A percentile compares a stretch with the other conserved stretches of the same genome.
Evolutionary conservation across 2,329 filamentous ascomycete species (phyloP).

Genomic region (Ophiocordyceps robertsii): DNA sequence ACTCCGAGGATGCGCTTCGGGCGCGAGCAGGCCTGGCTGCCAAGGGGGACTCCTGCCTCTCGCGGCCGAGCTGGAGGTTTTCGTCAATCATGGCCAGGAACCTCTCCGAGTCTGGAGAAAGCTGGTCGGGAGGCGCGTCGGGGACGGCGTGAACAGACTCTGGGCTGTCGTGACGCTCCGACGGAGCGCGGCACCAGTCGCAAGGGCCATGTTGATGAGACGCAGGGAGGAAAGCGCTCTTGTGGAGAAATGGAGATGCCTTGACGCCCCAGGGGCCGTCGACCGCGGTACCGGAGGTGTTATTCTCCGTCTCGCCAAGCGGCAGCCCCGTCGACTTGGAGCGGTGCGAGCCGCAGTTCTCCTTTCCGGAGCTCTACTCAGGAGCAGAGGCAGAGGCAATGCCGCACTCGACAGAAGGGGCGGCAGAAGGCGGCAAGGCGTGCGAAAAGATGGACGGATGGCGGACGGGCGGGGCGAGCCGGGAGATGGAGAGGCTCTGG

Average conservation of each 20-base stretch:
- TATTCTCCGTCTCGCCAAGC: not conserved
- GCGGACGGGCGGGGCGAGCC: not conserved
- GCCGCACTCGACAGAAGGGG: not conserved
- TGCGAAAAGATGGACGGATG: not conserved
- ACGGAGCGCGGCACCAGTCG: not conserved
- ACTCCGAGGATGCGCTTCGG: constrained; percentile 19
- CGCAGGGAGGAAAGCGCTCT: not conserved
- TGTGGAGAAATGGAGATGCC: not conserved
- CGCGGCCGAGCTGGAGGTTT: constrained; percentile 3
- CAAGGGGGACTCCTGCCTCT: not conserved
- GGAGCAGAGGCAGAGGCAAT: not conserved
- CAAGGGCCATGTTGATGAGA: not conserved
- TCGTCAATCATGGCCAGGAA: constrained; percentile 8
- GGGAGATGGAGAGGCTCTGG: too few relatives aligned
- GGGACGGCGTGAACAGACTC: not conserved
- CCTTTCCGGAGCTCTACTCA: not conserved
- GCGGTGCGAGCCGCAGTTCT: not conserved
- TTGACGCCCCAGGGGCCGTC: not conserved
- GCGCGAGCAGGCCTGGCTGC: not conserved
- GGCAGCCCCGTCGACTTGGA: not conserved
- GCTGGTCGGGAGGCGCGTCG: not conserved
- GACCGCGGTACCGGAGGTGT: not conserved
- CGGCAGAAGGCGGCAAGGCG: not conserved
- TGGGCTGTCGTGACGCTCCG: not conserved
- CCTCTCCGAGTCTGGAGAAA: constrained; percentile 1